These are phyloP conservation scores for Lentinus tigrinus DNA, from an alignment of 768 basidiomycete genomes.

Conservation along the genomic window DNA sequence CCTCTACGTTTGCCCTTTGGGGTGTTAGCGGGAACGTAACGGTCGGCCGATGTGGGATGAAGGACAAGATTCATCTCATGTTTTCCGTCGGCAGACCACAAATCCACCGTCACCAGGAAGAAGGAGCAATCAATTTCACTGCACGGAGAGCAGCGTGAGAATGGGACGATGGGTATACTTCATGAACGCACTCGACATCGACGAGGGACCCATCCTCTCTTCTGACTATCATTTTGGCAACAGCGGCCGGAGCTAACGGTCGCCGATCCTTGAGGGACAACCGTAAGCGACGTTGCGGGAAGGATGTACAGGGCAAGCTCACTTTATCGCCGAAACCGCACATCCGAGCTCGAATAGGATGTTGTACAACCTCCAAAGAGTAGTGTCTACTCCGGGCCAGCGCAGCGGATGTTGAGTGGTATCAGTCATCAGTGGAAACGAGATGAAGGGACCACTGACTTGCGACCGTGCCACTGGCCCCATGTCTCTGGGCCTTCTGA, in stretches of 20 bases:
- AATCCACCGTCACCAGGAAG: conserved; percentile 88
- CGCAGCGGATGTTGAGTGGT: conserved; percentile 2
- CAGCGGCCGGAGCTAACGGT: conserved; percentile 87
- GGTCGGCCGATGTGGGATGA: conserved; percentile 79
- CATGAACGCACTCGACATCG: conserved; percentile 67
- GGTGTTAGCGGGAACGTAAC: conserved; percentile 54
- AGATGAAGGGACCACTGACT: conserved; percentile 39
- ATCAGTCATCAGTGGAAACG: neutral
- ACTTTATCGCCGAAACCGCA: conserved; percentile 98
- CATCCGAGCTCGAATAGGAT: conserved; percentile 89
- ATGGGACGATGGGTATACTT: neutral
- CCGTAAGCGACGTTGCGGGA: conserved; percentile 15
- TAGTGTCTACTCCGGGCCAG: conserved; percentile 58
- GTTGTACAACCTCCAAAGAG: conserved; percentile 81
- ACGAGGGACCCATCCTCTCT: conserved; percentile 65
- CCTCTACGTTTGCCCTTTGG: conserved; percentile 31
- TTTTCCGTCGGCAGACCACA: conserved; percentile 83
- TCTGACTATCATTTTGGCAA: conserved; percentile 79
- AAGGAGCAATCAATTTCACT: conserved; percentile 87
- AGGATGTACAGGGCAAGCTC: conserved; percentile 20
- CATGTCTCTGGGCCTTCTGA: conserved; percentile 55
- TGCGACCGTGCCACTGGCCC: conserved; percentile 69
- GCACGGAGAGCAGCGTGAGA: conserved; percentile 3
- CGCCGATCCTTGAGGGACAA: conserved; percentile 70
- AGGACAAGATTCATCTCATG: conserved; percentile 88